Conservation (phyloP, 2,329 filamentous ascomycete species). For the Uncinocarpus reesii region DNA sequence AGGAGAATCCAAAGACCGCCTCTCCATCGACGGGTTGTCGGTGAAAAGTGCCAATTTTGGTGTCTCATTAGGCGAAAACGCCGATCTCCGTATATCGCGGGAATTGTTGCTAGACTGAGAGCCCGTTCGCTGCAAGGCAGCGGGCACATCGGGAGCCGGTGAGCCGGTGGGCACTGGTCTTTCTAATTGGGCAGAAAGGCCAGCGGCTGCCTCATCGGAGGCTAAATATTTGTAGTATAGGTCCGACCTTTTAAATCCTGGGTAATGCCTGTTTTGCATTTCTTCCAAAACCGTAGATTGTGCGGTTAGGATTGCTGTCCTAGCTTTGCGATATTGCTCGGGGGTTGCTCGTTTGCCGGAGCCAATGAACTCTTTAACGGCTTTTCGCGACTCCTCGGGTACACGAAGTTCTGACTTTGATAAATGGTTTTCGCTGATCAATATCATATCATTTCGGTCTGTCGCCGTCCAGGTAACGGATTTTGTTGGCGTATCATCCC, state of each 20-base stretch:
- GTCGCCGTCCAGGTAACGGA: constrained; percentile 66
- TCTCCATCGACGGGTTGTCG: constrained; percentile 38
- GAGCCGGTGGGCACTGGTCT: constrained; percentile 7
- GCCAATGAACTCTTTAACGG: constrained; percentile 67
- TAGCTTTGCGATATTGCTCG: constrained; percentile 70
- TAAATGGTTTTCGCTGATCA: constrained; percentile 86
- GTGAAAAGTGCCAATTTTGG: constrained; percentile 18
- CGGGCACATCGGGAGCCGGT: constrained; percentile 27
- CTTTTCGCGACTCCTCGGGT: constrained; percentile 54
- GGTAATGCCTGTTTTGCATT: constrained; percentile 71
- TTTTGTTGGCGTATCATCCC: constrained; percentile 55
- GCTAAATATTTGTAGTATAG: constrained; percentile 93
- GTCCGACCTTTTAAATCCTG: constrained; percentile 82
- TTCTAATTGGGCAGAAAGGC: constrained; percentile 20
- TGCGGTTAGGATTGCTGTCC: constrained; percentile 67
- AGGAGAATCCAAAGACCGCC: constrained; percentile 62
- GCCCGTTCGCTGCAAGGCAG: constrained; percentile 38
- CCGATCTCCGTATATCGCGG: constrained; percentile 48
- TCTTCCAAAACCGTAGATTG: constrained; percentile 76
- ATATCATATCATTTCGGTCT: constrained; percentile 75
- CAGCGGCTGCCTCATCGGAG: constrained; percentile 55
- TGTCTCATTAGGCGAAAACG: constrained; percentile 52
- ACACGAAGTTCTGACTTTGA: constrained; percentile 72
- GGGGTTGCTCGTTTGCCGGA: constrained; percentile 66
- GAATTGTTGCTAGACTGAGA: constrained; percentile 38